phyloP scores from a whole-genome alignment of 306 rosid genomes.

The Styphnolobium japonicum region DNA sequence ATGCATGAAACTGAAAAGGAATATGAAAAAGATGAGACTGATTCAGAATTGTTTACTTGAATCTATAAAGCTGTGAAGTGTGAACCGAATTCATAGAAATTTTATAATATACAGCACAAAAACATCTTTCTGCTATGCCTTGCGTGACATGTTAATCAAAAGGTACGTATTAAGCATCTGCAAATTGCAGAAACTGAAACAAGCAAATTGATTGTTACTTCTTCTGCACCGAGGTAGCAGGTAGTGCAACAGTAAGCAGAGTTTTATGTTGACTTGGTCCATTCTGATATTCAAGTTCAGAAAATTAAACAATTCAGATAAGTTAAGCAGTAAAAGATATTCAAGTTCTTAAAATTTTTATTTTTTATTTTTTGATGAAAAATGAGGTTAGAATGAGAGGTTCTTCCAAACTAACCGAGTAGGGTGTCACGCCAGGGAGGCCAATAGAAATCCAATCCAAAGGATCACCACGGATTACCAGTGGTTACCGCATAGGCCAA shows the following conservation, averaged over 20 bases:
- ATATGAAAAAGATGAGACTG: neutral
- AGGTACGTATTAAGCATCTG: conserved; percentile 1
- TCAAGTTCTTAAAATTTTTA: too few relatives aligned
- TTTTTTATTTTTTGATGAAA: too few relatives aligned
- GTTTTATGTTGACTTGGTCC: neutral
- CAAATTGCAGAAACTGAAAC: conserved; percentile 23
- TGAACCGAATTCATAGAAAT: neutral
- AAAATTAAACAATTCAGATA: too few relatives aligned
- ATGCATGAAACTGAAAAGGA: neutral
- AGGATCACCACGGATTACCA: too few relatives aligned
- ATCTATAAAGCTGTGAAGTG: conserved; percentile 29
- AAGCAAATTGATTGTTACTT: neutral
- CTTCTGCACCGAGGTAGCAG: neutral
- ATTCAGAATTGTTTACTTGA: conserved; percentile 27
- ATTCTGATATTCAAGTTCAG: neutral
- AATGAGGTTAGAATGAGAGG: too few relatives aligned
- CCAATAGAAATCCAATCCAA: too few relatives aligned
- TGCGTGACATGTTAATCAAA: conserved; percentile 19
- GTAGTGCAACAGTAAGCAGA: neutral
- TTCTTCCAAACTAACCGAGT: too few relatives aligned
- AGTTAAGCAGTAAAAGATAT: too few relatives aligned
- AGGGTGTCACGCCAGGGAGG: too few relatives aligned
- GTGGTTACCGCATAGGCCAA: too few relatives aligned
- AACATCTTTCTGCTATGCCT: neutral
- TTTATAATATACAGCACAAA: neutral